Conservation (phyloP, 139 green algal species). For the Chlorella sorokiniana region DNA sequence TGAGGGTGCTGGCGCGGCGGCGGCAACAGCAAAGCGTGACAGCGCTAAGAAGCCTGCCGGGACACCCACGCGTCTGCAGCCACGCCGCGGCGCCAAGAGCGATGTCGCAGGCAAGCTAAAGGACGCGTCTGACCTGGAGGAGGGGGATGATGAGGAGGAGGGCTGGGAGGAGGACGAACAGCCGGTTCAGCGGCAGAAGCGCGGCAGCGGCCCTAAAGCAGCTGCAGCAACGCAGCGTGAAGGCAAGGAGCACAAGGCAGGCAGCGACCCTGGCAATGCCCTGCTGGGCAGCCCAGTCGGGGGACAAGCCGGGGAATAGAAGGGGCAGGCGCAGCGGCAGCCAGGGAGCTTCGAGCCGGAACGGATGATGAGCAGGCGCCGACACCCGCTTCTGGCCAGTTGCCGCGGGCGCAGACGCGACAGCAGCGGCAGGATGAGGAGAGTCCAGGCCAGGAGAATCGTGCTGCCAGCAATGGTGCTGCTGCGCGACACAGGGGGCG, state of each 20-base stretch:
- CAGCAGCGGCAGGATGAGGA: not conserved
- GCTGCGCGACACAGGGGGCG: not conserved
- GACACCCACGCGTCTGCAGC: slow-evolving; percentile 25
- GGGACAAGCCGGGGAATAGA: not conserved
- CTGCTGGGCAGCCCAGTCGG: not conserved
- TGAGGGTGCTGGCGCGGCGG: not conserved
- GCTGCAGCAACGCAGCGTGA: not conserved
- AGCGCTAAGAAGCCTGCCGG: not conserved
- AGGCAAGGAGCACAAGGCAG: not conserved
- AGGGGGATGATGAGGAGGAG: slow-evolving; percentile 14
- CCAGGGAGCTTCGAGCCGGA: not conserved
- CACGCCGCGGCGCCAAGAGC: slow-evolving; percentile 20
- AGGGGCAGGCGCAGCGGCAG: not conserved
- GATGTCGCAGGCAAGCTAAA: not conserved
- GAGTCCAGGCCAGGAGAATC: slow-evolving; percentile 13
- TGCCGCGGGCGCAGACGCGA: not conserved
- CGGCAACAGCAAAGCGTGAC: not conserved
- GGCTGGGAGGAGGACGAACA: not conserved
- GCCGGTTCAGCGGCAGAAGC: not conserved
- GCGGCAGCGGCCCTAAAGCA: not conserved
- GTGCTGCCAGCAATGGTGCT: not conserved
- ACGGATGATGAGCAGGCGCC: not conserved
- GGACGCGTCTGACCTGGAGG: not conserved
- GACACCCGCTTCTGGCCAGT: no score
- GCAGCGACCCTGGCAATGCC: not conserved